Evolutionary conservation across 805 yeast species (phyloP), one percentile per base, ranked within the genome.

Genomic region (Wickerhamiella azymoides): DNA sequence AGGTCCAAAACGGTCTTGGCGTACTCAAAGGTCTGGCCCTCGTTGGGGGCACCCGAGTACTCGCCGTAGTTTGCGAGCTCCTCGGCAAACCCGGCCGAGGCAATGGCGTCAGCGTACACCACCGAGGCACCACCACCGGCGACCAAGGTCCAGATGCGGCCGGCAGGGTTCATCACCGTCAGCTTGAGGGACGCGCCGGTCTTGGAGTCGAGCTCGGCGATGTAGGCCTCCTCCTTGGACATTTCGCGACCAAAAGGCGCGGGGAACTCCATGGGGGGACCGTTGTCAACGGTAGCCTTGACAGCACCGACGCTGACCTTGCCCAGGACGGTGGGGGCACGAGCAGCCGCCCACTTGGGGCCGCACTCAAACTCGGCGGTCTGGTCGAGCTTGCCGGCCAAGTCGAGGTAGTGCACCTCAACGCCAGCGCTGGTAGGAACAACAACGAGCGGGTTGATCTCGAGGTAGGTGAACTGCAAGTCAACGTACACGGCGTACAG

Each of bases 81-180:
- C 45, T 52, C 53, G 36, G 72, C 70, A 51, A 51, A 66, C 36
- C 72, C 72, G 11, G 71, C 69, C 27, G 69, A 62, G 46, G 72
- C 72, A 49, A 67, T 68, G 48, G 72, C 72, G 45, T 67, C 72
- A 24, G 72, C 72, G 51, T 67, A 67, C 25, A 67, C 72, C 10
- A 67, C 72, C 2, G 71, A 66, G 32, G 72, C 72, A 49, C 72
- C 72, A 50, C 72, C 72, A 27, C 72, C 72, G 44, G 72, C 72
- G 28, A 67, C 72, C 38, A 67, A 62, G 25, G 72, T 68, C 72
- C 72, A 67, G 53, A 67, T 66, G 39, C 67, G 62, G 50, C 72
- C 72, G 46, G 57, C 48, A 49, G 72, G 55, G 59, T 67, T 67
- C 45, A 67, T 59, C 39, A 67, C 59, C 36, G 72, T 67, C 40